Percentiles rank a stretch among this genome's conserved stretches.
Conservation (phyloP, 345 rosid genomes). For the Ceriops zippeliana region DNA sequence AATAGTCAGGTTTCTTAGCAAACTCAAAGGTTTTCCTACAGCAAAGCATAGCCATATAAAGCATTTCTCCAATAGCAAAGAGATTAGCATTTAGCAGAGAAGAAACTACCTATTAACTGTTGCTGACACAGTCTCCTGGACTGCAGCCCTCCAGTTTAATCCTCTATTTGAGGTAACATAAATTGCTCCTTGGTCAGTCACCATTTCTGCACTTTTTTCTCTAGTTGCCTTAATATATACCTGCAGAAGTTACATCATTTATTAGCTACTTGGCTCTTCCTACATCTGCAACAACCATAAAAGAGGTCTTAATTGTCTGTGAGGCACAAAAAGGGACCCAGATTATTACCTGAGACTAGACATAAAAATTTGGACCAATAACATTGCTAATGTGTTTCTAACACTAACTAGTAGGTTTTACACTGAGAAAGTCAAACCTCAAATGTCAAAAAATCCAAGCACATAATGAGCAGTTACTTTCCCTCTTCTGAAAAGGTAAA, state of each 20-base stretch:
- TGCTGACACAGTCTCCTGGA: slow-evolving; percentile 92
- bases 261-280: background rate
- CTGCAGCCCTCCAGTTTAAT: slow-evolving; percentile 92
- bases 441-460: background rate
- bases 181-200: slow-evolving; percentile 91
- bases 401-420: too few relatives aligned
- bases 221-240: slow-evolving; percentile 92
- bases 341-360: too few relatives aligned
- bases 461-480: background rate
- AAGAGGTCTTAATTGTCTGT: background rate
- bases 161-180: slow-evolving; percentile 86
- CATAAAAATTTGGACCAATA: too few relatives aligned
- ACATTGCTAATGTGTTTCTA: too few relatives aligned
- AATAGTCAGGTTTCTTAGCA: background rate
- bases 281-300: background rate
- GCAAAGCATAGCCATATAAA: slow-evolving; percentile 3
- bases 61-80: background rate
- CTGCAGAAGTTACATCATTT: slow-evolving; percentile 28
- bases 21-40: slow-evolving; percentile 2
- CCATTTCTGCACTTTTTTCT: slow-evolving; percentile 96
- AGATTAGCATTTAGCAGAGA: slow-evolving; percentile 10
- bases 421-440: too few relatives aligned
- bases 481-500: background rate
- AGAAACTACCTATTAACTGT: slow-evolving; percentile 76
- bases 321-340: background rate